A percentile compares a stretch with the other conserved stretches of the same genome.
Conservation (phyloP, 148 eudicot species). For the Cornus florida region DNA sequence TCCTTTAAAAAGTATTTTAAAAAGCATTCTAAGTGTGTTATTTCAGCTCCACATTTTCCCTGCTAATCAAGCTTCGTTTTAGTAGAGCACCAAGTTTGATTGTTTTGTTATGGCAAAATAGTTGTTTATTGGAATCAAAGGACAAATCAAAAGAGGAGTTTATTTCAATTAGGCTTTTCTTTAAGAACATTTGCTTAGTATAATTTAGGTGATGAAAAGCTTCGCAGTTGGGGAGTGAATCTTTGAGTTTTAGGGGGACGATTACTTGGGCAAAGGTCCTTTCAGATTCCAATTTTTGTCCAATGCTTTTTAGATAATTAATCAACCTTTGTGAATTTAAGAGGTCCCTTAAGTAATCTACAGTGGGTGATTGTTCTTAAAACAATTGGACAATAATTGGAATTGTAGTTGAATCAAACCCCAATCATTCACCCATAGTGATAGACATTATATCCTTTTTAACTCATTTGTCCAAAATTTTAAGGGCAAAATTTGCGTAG, state of each 20-base stretch:
- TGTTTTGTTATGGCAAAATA: no score
- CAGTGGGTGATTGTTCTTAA: background rate
- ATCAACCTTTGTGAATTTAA: background rate
- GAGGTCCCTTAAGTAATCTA: background rate
- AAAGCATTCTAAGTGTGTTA: background rate
- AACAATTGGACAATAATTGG: background rate
- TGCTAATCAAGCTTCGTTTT: background rate
- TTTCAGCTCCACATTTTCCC: background rate
- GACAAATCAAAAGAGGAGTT: conserved; percentile 3
- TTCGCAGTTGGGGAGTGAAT: background rate
- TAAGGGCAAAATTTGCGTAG: no score
- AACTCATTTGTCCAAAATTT: no score
- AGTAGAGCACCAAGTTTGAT: background rate
- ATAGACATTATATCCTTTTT: no score
- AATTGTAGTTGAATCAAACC: no score
- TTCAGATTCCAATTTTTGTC: background rate
- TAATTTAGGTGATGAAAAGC: background rate
- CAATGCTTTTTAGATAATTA: background rate
- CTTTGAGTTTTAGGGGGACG: background rate
- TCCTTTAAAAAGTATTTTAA: background rate
- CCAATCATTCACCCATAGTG: no score
- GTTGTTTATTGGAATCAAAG: background rate
- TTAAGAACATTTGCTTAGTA: background rate
- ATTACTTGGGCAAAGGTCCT: background rate
- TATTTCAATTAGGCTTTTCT: background rate